Evolutionary conservation across 768 basidiomycete genomes (phyloP).

Genomic region (Vishniacozyma victoriae): DNA sequence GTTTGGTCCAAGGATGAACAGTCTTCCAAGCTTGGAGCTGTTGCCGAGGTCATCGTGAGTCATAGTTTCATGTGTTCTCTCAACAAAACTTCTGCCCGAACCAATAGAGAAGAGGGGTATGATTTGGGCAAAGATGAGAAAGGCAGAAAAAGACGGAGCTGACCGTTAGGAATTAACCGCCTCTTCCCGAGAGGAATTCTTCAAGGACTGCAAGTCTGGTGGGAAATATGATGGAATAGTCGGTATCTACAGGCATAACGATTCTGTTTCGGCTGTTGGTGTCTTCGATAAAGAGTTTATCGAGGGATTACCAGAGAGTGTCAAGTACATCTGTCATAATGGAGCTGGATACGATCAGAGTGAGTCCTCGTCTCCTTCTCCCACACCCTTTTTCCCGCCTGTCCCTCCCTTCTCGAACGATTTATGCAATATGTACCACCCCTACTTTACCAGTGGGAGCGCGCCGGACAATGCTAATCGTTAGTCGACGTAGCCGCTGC

Average conservation of each 20-base stretch:
- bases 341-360: constrained; percentile 1
- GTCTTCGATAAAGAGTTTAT: constrained; percentile 63
- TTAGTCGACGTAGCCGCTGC: not conserved
- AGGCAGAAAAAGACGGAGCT: too few species aligned
- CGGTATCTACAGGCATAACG: constrained; percentile 69
- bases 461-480: not conserved
- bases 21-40: constrained; percentile 58
- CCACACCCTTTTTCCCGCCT: constrained; percentile 5
- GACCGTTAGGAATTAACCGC: constrained; percentile 55
- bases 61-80: not conserved
- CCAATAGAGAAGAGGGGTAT: too few species aligned
- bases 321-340: constrained; percentile 23
- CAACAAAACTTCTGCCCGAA: too few species aligned
- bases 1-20: constrained; percentile 77
- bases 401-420: too few species aligned
- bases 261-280: constrained; percentile 61
- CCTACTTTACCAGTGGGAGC: constrained; percentile 1
- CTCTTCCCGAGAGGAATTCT: constrained; percentile 61
- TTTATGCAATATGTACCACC: constrained; percentile 7
- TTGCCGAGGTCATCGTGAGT: constrained; percentile 73
- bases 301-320: constrained; percentile 32
- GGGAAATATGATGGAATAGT: constrained; percentile 69
- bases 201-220: constrained; percentile 53
- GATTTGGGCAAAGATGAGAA: too few species aligned
- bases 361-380: not conserved